Base-by-base conservation (phyloP, 2,329 filamentous ascomycete genomes). In the Venturia effusa region DNA sequence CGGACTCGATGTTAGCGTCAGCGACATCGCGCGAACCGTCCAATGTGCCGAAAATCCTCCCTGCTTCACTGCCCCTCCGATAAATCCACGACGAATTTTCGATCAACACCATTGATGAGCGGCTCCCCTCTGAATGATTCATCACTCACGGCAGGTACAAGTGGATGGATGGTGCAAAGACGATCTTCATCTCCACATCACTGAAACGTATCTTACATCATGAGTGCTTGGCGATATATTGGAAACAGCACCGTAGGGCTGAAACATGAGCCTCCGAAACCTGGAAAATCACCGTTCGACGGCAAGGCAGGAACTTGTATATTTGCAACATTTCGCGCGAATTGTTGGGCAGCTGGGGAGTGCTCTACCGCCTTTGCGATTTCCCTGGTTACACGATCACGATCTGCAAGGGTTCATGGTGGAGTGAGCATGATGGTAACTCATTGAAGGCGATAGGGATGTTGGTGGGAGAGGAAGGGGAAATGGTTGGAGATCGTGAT, bases 361-460 rank as follows among this genome's bases (percentile, higher is more conserved):
- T 22, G 41, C 19, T 37, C 40, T 60, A 34, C 61, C 37, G 54
- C 54, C 60, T 43, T 64, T 64, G 1, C 62, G 27, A 19, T 61
- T 64, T 17, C 17, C 34, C 19, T 59, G 30, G 32, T 60, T 64
- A 37, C 62, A 64, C 5, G 40, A 45, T 41, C 17, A n/a, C n/a
- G n/a, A n/a, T n/a, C n/a, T 34, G 48, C 62, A 64, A 17, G 45
- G n/a, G 27, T 57, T 63, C 41, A 63, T 63, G 8, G 45, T 7
- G 30, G 27, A 2, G 48, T 15, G 15, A 10, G 6, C 7, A 24
- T 5, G 10, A 5, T 51, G 11, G 10, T 8, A 54, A 30, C n/a
- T 13, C 22, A 27, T 30, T 17, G 8, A 54, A 54, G 7, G 24
- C 45, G 22, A 51, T n/a, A 51, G 22, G 22, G 22, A 15, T 30